A percentile compares a stretch with the other conserved stretches of the same genome.
These are phyloP conservation scores for Pseudogymnoascus sp. DNA, from an alignment of 2,329 filamentous ascomycete genomes.

Conservation along the genomic window DNA sequence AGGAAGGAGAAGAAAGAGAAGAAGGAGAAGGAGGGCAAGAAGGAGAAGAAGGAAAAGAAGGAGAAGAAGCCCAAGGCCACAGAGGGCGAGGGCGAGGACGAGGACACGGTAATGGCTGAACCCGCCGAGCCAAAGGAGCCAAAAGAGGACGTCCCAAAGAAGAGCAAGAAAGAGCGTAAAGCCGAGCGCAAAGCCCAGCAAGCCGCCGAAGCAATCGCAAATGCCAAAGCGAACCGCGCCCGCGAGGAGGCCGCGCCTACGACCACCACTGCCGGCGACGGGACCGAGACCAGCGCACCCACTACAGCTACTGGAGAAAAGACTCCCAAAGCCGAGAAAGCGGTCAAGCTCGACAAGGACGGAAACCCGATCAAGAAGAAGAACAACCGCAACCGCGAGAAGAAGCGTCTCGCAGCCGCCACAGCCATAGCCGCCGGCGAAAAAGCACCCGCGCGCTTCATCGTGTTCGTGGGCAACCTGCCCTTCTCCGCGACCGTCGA, in stretches of 20 bases:
- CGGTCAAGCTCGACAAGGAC: slow-evolving; percentile 16
- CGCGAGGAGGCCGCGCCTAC: not conserved
- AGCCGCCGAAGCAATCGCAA: slow-evolving; percentile 21
- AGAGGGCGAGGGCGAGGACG: not conserved
- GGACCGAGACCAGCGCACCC: slow-evolving; percentile 13
- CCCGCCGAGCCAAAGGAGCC: slow-evolving; percentile 28
- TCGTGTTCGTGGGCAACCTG: slow-evolving; percentile 80
- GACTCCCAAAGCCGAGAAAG: slow-evolving; percentile 16
- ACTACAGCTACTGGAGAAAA: slow-evolving; percentile 18
- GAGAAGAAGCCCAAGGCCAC: slow-evolving; percentile 18
- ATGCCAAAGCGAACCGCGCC: slow-evolving; percentile 13
- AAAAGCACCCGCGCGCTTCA: slow-evolving; percentile 48
- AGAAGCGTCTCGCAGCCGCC: slow-evolving; percentile 11
- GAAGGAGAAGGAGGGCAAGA: slow-evolving; percentile 15
- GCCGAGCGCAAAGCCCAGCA: slow-evolving; percentile 30
- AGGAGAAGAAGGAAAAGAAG: slow-evolving; percentile 11
- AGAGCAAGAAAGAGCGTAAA: slow-evolving; percentile 31
- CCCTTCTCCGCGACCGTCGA: slow-evolving; percentile 72
- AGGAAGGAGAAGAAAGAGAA: slow-evolving; percentile 15
- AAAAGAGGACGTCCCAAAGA: slow-evolving; percentile 28
- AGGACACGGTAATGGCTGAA: slow-evolving; percentile 22
- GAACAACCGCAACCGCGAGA: slow-evolving; percentile 31
- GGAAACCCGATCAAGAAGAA: slow-evolving; percentile 29
- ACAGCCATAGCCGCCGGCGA: slow-evolving; percentile 13
- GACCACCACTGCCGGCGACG: not conserved